These are phyloP conservation scores for Linum lewisii DNA, from an alignment of 345 rosid genomes.

Conservation along the genomic window DNA sequence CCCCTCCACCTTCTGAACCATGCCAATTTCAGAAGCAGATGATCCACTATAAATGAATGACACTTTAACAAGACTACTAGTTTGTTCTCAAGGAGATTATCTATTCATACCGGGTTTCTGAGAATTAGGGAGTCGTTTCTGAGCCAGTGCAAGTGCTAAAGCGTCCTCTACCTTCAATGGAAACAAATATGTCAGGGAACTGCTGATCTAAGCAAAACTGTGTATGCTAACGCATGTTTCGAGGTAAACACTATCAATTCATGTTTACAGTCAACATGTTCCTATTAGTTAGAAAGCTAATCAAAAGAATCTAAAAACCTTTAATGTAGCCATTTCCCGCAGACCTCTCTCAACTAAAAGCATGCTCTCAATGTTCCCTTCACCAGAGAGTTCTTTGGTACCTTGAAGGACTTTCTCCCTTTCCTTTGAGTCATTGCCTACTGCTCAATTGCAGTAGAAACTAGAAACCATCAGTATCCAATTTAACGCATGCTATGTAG, in stretches of 20 bases:
- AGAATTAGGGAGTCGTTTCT: conserved; percentile 32
- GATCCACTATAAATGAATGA: too few relatives aligned
- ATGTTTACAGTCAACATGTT: too few relatives aligned
- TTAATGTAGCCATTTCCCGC: conserved; percentile 65
- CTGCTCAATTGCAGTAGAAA: conserved; percentile 28
- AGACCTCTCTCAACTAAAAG: conserved; percentile 79
- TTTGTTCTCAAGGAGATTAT: too few relatives aligned
- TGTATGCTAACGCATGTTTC: not conserved
- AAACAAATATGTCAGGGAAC: conserved; percentile 2
- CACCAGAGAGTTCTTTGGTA: conserved; percentile 41
- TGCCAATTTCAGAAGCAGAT: too few relatives aligned
- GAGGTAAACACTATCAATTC: not conserved
- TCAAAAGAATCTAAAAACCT: conserved; percentile 30
- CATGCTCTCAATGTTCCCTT: conserved; percentile 70
- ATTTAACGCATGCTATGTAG: too few relatives aligned
- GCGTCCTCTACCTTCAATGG: conserved; percentile 56
- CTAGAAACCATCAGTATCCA: not conserved
- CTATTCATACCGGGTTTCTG: conserved; percentile 31
- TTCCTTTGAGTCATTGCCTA: conserved; percentile 26
- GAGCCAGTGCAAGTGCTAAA: conserved; percentile 71
- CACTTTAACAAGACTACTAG: not conserved
- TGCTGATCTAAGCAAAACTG: conserved; percentile 7
- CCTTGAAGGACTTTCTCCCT: conserved; percentile 34
- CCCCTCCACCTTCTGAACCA: conserved; percentile 46
- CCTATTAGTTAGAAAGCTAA: too few relatives aligned